Evolutionary conservation across 1,284 basidiomycete species (phyloP).

Genomic region (Moesziomyces aphidis): DNA sequence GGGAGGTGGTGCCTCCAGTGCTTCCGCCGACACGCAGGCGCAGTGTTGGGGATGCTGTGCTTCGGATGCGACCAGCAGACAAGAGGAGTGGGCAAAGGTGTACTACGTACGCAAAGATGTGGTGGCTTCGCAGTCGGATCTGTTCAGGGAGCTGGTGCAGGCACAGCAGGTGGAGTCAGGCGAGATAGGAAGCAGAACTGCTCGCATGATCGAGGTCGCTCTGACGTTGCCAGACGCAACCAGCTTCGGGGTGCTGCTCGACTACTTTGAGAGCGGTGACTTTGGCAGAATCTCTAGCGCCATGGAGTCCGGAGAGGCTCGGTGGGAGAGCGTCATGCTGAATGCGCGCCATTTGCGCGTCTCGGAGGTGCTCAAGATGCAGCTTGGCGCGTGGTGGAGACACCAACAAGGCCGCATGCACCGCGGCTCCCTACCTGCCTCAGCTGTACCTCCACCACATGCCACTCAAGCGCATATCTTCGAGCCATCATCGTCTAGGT

Average conservation of each 20-base stretch:
- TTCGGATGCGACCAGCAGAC: background rate
- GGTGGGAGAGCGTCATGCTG: slow-evolving; percentile 30
- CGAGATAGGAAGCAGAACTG: background rate
- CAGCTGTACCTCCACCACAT: background rate
- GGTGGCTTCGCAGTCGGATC: slow-evolving; percentile 3
- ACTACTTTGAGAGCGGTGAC: slow-evolving; percentile 28
- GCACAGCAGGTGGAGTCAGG: background rate
- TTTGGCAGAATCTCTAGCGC: slow-evolving; percentile 9
- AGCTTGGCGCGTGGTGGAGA: slow-evolving; percentile 23
- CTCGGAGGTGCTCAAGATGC: background rate
- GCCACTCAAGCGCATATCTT: background rate
- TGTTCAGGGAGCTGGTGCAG: background rate
- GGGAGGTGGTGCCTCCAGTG: background rate
- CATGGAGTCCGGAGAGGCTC: slow-evolving; percentile 12
- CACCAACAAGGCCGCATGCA: background rate
- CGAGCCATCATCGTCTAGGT: background rate
- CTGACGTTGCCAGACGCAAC: slow-evolving; percentile 11
- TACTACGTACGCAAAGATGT: slow-evolving; percentile 13
- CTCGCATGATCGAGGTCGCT: background rate
- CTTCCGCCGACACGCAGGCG: background rate
- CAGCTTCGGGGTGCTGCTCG: slow-evolving; percentile 13
- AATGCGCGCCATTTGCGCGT: slow-evolving; percentile 16
- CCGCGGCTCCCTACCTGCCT: background rate
- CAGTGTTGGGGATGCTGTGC: background rate
- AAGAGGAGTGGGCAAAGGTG: background rate